These are phyloP conservation scores for Setomelanomma holmii DNA, from an alignment of 2,329 filamentous ascomycete species.

Conservation along the genomic window DNA sequence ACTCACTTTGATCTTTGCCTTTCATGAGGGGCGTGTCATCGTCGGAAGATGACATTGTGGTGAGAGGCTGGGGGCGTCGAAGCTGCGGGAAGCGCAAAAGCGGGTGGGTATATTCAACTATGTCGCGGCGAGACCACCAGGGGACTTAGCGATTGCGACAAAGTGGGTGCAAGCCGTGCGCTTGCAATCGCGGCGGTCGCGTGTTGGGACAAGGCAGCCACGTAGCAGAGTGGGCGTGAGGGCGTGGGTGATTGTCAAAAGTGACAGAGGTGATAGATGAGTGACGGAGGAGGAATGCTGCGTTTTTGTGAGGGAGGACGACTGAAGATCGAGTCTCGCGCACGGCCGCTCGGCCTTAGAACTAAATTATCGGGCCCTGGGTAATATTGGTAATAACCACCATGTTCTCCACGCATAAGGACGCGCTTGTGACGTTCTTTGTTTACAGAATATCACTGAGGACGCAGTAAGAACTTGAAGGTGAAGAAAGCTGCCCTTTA, in stretches of 20 bases:
- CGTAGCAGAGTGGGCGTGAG: constrained; percentile 19
- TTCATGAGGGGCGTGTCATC: constrained; percentile 80
- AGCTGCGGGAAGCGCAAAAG: constrained; percentile 29
- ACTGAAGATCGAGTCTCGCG: constrained; percentile 26
- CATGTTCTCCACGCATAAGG: background rate
- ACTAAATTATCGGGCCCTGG: constrained; percentile 24
- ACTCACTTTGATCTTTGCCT: constrained; percentile 67
- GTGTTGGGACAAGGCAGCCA: constrained; percentile 22
- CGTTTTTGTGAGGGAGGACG: constrained; percentile 39
- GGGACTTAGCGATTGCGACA: constrained; percentile 33
- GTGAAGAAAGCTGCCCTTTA: too few species aligned
- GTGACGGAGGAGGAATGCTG: constrained; percentile 37
- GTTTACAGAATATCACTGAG: background rate
- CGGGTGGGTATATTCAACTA: constrained; percentile 39
- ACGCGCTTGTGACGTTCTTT: background rate
- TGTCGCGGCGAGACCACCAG: constrained; percentile 32
- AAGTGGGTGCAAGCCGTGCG: constrained; percentile 27
- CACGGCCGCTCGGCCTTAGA: constrained; percentile 30
- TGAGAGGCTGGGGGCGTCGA: constrained; percentile 17
- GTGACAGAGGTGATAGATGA: constrained; percentile 19
- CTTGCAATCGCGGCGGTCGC: constrained; percentile 15
- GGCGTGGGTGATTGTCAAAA: constrained; percentile 26
- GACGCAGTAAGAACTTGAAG: background rate
- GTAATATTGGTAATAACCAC: constrained; percentile 28
- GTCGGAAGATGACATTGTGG: constrained; percentile 71